These are phyloP conservation scores for Globisporangium okanoganense DNA, from an alignment of 352 stramenopile species.

Conservation along the genomic window DNA sequence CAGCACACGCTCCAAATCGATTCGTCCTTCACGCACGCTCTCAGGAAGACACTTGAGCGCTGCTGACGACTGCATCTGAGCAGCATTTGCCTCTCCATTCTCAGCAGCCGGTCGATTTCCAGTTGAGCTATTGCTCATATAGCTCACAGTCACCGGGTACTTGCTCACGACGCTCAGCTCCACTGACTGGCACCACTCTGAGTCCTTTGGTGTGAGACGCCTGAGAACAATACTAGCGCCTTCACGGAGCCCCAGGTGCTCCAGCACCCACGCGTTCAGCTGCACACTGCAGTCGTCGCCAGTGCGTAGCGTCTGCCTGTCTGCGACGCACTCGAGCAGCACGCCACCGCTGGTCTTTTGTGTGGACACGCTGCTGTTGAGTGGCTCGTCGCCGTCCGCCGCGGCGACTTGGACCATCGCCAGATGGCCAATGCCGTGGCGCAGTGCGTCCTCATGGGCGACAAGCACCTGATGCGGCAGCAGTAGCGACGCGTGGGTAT, in stretches of 20 bases:
- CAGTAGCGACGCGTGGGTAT: constrained; percentile 24
- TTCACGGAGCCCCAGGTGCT: constrained; percentile 20
- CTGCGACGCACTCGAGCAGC: constrained; percentile 37
- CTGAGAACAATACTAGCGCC: constrained; percentile 5
- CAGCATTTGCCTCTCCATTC: neutral
- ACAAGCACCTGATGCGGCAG: constrained; percentile 53
- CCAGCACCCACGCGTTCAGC: constrained; percentile 48
- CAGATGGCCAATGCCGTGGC: constrained; percentile 19
- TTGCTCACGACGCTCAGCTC: constrained; percentile 34
- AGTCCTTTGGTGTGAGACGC: constrained; percentile 11
- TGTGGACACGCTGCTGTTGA: neutral
- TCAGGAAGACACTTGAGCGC: constrained; percentile 29
- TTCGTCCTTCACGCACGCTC: constrained; percentile 31
- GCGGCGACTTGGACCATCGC: constrained; percentile 11
- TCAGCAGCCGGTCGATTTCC: neutral
- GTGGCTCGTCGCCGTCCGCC: neutral
- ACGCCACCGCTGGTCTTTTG: constrained; percentile 5
- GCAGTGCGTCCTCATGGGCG: constrained; percentile 24
- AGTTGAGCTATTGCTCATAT: neutral
- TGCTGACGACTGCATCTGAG: constrained; percentile 10
- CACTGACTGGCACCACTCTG: constrained; percentile 4
- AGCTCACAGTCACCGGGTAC: constrained; percentile 14
- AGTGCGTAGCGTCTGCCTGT: constrained; percentile 2
- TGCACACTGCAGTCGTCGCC: constrained; percentile 26
- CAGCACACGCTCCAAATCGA: constrained; percentile 29